Evolutionary conservation across 2,329 filamentous ascomycete species (phyloP), one percentile per base, ranked within the genome.

Genomic region (Ascochyta lentis): DNA sequence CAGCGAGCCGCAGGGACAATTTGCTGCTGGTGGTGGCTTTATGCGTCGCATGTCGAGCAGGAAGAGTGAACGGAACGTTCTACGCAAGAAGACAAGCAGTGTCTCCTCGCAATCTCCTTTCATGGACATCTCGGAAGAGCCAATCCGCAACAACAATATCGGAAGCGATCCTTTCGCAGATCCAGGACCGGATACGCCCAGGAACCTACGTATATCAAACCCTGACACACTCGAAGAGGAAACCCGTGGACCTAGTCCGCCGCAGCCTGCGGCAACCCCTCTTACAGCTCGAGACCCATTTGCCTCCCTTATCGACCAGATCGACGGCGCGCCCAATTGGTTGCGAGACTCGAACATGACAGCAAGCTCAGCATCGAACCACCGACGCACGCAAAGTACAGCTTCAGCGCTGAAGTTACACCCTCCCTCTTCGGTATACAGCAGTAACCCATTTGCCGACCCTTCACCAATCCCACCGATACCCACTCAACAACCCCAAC

Each of bases 61-160:
- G 38, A 74, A 71, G 47, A 69, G 67, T 42, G 68, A 71, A 23
- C 67, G 65, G 24, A 71, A 70, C 15, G 43, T 69, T 10, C 47
- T 72, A 26, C 63, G 65, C 24, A 70, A 72, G 39, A 70, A 71
- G 46, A 70, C 65, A 41, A 65, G 72, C 52, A 73, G 68, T 40
- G 49, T 67, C 0, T 63, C 64, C 53, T 58, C 66, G 44, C 54
- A 61, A 42, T 67, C 66, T 23, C 64, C 68, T 19, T 74, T 74
- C 42, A 59, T 63, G 9, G 66, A 64, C 2, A 70, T 70, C n/a
- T 54, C 66, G 10, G 65, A 71, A 34, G 66, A 72, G 38, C 61
- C 63, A 16, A 56, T 62, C 3, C 65, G 64, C 47, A 68, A 58
- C 46, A 69, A 63, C 53, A 66, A 61, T 16, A 43, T 33, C 6